Percentiles rank a stretch among this genome's conserved stretches.
Conservation (phyloP, 495 filamentous ascomycete genomes). For the Aspergillus panamensis region DNA sequence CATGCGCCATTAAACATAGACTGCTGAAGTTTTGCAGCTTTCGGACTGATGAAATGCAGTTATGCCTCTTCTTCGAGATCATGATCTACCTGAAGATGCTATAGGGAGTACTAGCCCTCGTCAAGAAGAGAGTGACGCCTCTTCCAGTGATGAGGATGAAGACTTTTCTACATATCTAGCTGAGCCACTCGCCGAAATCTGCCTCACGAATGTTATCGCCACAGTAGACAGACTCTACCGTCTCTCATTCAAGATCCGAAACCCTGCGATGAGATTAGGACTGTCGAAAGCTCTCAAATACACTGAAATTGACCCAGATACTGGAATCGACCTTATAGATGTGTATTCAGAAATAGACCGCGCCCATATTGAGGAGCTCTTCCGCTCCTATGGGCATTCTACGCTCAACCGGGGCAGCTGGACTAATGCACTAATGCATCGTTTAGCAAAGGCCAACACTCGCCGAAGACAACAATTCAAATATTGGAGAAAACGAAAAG, state of each 20-base stretch:
- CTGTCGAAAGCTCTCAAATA: not conserved
- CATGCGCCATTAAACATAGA: too few relatives aligned
- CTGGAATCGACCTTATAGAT: not conserved
- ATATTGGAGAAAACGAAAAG: not conserved
- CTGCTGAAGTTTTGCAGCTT: too few relatives aligned
- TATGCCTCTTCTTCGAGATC: too few relatives aligned
- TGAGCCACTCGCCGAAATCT: not conserved
- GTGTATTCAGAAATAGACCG: not conserved
- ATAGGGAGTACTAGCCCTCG: too few relatives aligned
- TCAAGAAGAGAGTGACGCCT: not conserved
- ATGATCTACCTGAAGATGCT: too few relatives aligned
- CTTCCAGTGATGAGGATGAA: not conserved
- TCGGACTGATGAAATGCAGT: too few relatives aligned
- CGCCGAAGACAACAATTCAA: not conserved
- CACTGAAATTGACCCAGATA: not conserved
- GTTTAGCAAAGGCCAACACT: not conserved
- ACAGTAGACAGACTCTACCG: conserved; percentile 1
- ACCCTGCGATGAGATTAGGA: not conserved
- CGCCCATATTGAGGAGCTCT: not conserved
- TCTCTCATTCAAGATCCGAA: conserved; percentile 3
- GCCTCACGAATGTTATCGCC: not conserved
- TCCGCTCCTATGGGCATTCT: not conserved
- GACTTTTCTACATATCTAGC: not conserved
- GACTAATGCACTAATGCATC: not conserved
- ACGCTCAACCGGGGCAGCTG: not conserved